A percentile compares a stretch with the other conserved stretches of the same genome.
These are phyloP conservation scores for Musa itinerans DNA, from an alignment of 176 grass and related monocot genomes.

Conservation along the genomic window DNA sequence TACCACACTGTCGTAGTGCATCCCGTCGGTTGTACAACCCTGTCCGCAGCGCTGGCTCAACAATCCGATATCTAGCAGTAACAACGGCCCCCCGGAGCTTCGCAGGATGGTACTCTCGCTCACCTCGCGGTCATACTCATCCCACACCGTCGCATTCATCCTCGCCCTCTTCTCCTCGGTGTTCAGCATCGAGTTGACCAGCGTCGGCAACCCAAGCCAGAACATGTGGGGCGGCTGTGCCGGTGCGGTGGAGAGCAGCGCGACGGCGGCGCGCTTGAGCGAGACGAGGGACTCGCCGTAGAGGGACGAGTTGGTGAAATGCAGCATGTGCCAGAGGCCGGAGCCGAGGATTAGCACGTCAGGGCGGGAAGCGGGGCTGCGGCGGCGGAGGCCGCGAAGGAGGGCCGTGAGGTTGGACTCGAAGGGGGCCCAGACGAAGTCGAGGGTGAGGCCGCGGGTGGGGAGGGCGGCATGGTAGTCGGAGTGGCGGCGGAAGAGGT, in stretches of 20 bases:
- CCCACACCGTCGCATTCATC: conserved; percentile 61
- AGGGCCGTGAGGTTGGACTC: conserved; percentile 29
- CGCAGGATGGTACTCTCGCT: conserved; percentile 35
- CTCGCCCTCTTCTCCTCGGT: conserved; percentile 61
- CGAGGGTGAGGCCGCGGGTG: conserved; percentile 20
- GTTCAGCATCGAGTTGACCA: conserved; percentile 70
- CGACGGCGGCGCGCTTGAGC: conserved; percentile 19
- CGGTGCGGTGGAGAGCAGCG: conserved; percentile 13
- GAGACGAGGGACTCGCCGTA: conserved; percentile 21
- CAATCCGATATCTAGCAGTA: conserved; percentile 57
- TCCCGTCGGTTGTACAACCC: conserved; percentile 63
- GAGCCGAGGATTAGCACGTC: conserved; percentile 29
- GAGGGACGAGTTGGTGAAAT: conserved; percentile 25
- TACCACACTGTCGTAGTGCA: conserved; percentile 60
- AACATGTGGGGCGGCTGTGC: conserved; percentile 53
- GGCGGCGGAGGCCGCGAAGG: conserved; percentile 20
- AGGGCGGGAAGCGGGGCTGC: conserved; percentile 14
- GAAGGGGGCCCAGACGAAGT: conserved; percentile 38
- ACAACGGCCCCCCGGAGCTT: conserved; percentile 25
- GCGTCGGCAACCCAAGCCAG: conserved; percentile 66
- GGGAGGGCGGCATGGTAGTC: conserved; percentile 22
- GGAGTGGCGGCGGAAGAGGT: conserved; percentile 33
- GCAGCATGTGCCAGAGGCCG: conserved; percentile 44
- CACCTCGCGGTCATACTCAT: conserved; percentile 50
- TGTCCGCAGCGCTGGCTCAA: conserved; percentile 52